These are phyloP conservation scores for Cryptococcus hybrid DNA, from an alignment of 1,284 basidiomycete species.

Conservation along the genomic window DNA sequence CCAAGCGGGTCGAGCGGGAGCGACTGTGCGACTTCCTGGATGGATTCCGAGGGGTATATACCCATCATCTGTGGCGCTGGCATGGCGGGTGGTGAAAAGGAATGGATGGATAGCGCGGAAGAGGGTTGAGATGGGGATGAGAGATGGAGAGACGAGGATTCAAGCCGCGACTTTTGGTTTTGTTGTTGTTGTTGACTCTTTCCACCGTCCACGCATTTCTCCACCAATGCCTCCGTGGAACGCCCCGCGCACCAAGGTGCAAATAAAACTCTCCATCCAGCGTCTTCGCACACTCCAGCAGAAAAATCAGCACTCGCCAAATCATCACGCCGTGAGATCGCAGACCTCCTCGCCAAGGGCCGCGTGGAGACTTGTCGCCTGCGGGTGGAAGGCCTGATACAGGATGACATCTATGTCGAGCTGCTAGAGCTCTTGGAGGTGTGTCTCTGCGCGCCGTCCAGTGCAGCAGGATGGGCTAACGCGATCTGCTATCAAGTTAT, in stretches of 20 bases:
- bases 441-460: slow-evolving; percentile 8
- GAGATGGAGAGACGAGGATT: neutral
- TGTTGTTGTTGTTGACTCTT: no score
- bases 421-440: slow-evolving; percentile 83
- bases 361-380: slow-evolving; percentile 47
- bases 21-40: slow-evolving; percentile 87
- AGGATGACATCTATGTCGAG: slow-evolving; percentile 57
- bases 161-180: no score
- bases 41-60: slow-evolving; percentile 44
- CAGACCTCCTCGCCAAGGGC: slow-evolving; percentile 47
- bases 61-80: slow-evolving; percentile 38
- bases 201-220: neutral
- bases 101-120: slow-evolving; percentile 2
- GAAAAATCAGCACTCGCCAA: slow-evolving; percentile 93
- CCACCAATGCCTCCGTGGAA: slow-evolving; percentile 41
- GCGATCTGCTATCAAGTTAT: slow-evolving; percentile 55
- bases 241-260: slow-evolving; percentile 28
- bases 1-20: slow-evolving; percentile 76
- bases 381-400: slow-evolving; percentile 47
- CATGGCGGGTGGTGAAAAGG: slow-evolving; percentile 19
- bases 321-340: slow-evolving; percentile 51
- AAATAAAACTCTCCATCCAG: slow-evolving; percentile 71
- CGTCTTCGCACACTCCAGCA: slow-evolving; percentile 84
- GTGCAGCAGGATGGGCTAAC: neutral
- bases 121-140: neutral